Evolutionary conservation across 2,329 filamentous ascomycete species (phyloP).

Genomic region (Penicillium sp.): DNA sequence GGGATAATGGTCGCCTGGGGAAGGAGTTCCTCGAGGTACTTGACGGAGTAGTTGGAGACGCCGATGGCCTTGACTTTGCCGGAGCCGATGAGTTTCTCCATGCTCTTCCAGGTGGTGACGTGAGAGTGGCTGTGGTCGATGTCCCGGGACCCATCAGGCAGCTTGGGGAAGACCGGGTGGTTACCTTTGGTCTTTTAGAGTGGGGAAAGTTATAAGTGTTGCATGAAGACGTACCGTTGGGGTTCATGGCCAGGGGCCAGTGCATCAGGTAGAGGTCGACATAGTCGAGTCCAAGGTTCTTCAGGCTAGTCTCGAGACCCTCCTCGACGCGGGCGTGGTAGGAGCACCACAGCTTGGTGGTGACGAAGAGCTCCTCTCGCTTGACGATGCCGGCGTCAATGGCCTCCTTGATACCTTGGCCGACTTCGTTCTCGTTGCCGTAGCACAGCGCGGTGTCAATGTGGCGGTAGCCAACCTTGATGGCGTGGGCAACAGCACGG

Average conservation of each 20-base stretch:
- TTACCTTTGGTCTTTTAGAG: conserved; percentile 24
- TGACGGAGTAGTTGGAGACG: conserved; percentile 57
- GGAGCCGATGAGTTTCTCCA: conserved; percentile 57
- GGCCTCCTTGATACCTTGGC: conserved; percentile 71
- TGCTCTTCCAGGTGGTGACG: conserved; percentile 71
- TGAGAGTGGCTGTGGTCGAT: conserved; percentile 68
- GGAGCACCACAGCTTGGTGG: conserved; percentile 82
- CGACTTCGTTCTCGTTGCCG: conserved; percentile 73
- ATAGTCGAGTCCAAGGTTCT: conserved; percentile 73
- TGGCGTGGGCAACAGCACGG: conserved; percentile 57
- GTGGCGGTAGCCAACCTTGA: conserved; percentile 46
- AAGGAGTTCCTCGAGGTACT: conserved; percentile 55
- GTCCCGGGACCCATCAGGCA: conserved; percentile 70
- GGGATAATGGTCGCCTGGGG: conserved; percentile 61
- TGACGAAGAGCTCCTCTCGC: conserved; percentile 77
- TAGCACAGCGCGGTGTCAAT: conserved; percentile 42
- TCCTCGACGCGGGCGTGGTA: conserved; percentile 69
- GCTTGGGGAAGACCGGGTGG: conserved; percentile 63
- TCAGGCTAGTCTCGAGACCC: conserved; percentile 69
- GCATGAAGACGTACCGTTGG: conserved; percentile 53
- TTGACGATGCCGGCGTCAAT: conserved; percentile 66
- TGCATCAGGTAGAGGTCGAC: conserved; percentile 81
- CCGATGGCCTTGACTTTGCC: conserved; percentile 59
- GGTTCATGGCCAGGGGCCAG: conserved; percentile 78
- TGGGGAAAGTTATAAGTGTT: background rate